Evolutionary conservation across 176 grass and related monocot genomes (phyloP).

Genomic region (Poa annua): DNA sequence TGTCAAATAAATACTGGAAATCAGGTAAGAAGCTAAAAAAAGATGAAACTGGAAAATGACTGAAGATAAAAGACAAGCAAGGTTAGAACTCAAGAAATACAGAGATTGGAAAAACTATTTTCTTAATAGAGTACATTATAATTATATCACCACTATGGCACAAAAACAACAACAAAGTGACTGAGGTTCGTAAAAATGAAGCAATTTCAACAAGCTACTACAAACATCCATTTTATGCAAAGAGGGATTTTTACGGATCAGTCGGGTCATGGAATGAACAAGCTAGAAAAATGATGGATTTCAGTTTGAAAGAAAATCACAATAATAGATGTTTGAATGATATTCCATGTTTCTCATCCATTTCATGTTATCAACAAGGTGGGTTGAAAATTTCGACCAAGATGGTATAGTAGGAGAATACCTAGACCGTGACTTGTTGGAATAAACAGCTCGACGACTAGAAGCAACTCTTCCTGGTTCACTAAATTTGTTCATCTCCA

Average conservation of each 20-base stretch:
- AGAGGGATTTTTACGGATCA: constrained; percentile 24
- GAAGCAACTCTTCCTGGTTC: constrained; percentile 68
- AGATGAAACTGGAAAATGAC: constrained; percentile 6
- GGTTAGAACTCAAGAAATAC: not conserved
- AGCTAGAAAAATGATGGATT: constrained; percentile 2
- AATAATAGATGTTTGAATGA: constrained; percentile 4
- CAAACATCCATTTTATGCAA: not conserved
- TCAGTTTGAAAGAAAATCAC: constrained; percentile 30
- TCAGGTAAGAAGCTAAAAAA: constrained; percentile 37
- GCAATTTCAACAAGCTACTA: constrained; percentile 21
- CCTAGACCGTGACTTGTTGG: constrained; percentile 59
- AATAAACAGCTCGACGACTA: constrained; percentile 61
- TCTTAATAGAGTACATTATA: constrained; percentile 13
- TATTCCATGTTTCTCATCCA: constrained; percentile 29
- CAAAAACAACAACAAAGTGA: constrained; percentile 2
- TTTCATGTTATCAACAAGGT: constrained; percentile 33
- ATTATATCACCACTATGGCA: not conserved
- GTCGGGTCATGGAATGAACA: not conserved
- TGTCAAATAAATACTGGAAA: constrained; percentile 52
- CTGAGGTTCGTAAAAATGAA: not conserved
- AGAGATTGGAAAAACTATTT: not conserved
- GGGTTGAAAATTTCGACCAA: constrained; percentile 20
- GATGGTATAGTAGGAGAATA: constrained; percentile 38
- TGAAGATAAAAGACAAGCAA: not conserved
- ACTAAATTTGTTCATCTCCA: constrained; percentile 90